These are phyloP conservation scores for Aspergillus sclerotioniger DNA, from an alignment of 495 filamentous ascomycete genomes.

Conservation along the genomic window DNA sequence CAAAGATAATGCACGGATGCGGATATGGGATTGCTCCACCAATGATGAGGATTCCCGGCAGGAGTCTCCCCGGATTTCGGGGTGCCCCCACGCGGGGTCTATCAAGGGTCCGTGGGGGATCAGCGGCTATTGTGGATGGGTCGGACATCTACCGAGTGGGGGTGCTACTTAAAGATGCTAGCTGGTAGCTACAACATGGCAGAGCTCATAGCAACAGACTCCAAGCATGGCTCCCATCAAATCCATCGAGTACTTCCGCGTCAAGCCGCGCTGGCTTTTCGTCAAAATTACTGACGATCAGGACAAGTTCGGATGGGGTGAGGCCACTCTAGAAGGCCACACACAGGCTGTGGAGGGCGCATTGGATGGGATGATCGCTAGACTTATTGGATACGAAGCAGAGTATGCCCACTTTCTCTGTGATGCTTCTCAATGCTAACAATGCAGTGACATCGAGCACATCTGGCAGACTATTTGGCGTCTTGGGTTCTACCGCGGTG, in stretches of 20 bases:
- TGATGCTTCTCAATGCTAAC: not conserved
- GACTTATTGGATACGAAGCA: constrained; percentile 71
- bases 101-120: not conserved
- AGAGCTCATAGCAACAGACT: not conserved
- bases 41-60: not conserved
- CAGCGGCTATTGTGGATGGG: too few species aligned
- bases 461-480: constrained; percentile 76
- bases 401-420: constrained; percentile 49
- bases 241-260: constrained; percentile 73
- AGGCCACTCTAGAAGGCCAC: constrained; percentile 76
- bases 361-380: constrained; percentile 62
- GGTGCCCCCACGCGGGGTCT: constrained; percentile 2
- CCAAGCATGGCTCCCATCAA: constrained; percentile 64
- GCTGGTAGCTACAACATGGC: not conserved
- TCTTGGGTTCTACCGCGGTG: constrained; percentile 77
- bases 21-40: not conserved
- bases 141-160: not conserved
- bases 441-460: constrained; percentile 72
- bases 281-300: constrained; percentile 72
- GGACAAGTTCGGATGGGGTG: constrained; percentile 72
- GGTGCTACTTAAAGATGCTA: not conserved
- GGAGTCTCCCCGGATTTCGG: not conserved
- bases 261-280: constrained; percentile 80
- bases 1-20: not conserved
- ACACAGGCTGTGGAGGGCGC: constrained; percentile 78